phyloP scores from a whole-genome alignment of 345 rosid species.

The Ceriops zippeliana region DNA sequence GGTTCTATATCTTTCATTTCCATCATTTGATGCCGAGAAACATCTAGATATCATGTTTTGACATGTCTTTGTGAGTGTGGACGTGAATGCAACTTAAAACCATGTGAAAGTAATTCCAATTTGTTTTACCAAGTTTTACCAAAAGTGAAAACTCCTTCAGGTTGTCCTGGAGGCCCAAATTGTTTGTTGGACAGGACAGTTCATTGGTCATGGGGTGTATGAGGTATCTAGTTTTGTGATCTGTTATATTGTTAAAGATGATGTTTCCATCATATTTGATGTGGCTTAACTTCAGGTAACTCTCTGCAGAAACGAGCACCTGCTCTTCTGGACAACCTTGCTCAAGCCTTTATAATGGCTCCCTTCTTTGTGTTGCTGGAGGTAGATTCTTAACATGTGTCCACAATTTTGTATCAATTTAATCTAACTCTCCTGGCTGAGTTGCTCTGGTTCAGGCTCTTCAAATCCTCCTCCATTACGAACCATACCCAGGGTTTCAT shows the following conservation, averaged over 20 bases:
- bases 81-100: neutral
- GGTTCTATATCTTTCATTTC: no score
- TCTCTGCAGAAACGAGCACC: conserved; percentile 59
- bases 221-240: conserved; percentile 38
- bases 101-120: neutral
- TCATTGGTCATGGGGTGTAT: conserved; percentile 58
- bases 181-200: conserved; percentile 62
- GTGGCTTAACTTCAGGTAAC: conserved; percentile 11
- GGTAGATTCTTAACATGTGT: conserved; percentile 28
- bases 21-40: no score
- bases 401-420: neutral
- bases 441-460: conserved; percentile 39
- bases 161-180: conserved; percentile 52
- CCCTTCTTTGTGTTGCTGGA: conserved; percentile 62
- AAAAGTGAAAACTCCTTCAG: conserved; percentile 19
- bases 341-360: conserved; percentile 62
- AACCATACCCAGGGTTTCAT: conserved; percentile 55
- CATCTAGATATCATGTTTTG: no score
- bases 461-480: conserved; percentile 42
- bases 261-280: neutral
- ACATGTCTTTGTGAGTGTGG: neutral
- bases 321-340: conserved; percentile 52
- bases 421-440: conserved; percentile 3
- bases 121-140: neutral
- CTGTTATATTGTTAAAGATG: neutral